Evolutionary conservation across 2,329 filamentous ascomycete species (phyloP), one percentile per base, ranked within the genome.

Genomic region (Dactylonectria macrodidyma): DNA sequence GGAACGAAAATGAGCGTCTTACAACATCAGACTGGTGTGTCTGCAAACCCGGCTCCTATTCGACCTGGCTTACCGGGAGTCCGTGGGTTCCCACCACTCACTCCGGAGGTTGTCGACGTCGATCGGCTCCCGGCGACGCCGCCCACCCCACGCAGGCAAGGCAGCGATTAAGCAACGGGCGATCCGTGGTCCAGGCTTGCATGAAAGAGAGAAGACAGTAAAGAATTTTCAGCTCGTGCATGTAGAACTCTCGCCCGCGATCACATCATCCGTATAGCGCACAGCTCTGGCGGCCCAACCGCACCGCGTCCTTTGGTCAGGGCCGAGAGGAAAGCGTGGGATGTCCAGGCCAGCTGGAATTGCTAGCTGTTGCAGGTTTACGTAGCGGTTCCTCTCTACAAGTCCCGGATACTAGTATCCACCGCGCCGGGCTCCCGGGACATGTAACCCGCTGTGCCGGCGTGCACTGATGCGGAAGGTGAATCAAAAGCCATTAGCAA

Each of bases 401-500:
- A 30, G 26, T 30, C 26, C 26, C 26, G 26, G 2, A 7, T 7
- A 30, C 26, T 7, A 30, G 26, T 4, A 5, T 7, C 26, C 26
- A 30, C 26, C 26, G 26, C 26, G 26, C 26, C 26, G 26, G 26
- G 4, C 4, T 7, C 7, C 7, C 26, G 26, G 26, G 26, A 30
- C 26, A 7, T 30, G 26, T 5, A 30, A 30, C 26, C 26, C 55
- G 19, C 38, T 44, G 22, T 33, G 47, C 47, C 58, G 58, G 59
- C 26, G 34, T 34, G 36, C 41, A 66, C 64, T 26, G 64, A 66
- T 58, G 64, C 41, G 64, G 64, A 66, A 66, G 64, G 64, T 62
- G 59, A 34, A 44, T 47, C 26, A 36, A 24, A 66, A 52, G 26
- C 36, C 47, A 59, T 66, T 60, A 64, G 44, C 55, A 64, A 41